Conservation (phyloP, 2,329 filamentous ascomycete species). For the Hymenoscyphus scutula region DNA sequence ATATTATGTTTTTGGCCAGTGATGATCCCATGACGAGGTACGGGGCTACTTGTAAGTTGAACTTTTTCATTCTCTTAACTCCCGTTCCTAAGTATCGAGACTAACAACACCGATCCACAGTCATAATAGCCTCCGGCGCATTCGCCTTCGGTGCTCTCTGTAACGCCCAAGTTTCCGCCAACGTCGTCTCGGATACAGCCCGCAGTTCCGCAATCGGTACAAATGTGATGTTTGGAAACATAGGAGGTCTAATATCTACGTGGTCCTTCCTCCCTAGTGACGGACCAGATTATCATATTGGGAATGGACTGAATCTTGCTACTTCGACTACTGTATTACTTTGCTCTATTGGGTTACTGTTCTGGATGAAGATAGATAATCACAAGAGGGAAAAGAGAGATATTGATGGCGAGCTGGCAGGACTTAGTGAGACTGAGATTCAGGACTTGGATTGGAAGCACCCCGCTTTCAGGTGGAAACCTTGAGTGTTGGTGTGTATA, state of each 20-base stretch:
- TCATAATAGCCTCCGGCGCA: constrained; percentile 63
- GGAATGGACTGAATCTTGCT: constrained; percentile 68
- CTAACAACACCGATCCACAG: background rate
- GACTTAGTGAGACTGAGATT: constrained; percentile 50
- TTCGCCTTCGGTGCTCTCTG: constrained; percentile 63
- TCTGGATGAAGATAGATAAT: constrained; percentile 65
- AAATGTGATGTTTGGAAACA: constrained; percentile 69
- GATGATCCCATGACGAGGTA: constrained; percentile 55
- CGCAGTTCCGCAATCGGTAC: constrained; percentile 64
- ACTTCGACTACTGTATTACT: constrained; percentile 57
- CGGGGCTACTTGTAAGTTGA: constrained; percentile 54
- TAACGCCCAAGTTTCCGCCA: constrained; percentile 66
- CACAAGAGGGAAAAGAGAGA: constrained; percentile 52
- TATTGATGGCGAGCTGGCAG: constrained; percentile 54
- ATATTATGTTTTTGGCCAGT: constrained; percentile 67
- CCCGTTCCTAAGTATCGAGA: background rate
- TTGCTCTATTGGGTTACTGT: constrained; percentile 45
- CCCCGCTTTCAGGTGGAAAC: constrained; percentile 62
- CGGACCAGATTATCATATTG: constrained; percentile 64
- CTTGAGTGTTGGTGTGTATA: constrained; percentile 22
- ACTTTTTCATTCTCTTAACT: background rate
- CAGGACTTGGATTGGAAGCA: constrained; percentile 66
- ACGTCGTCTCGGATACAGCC: constrained; percentile 69
- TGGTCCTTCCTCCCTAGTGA: constrained; percentile 65
- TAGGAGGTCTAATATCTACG: constrained; percentile 66